Evolutionary conservation across 257 asterid genomes (phyloP), one percentile per base, ranked within the genome.

Genomic region (Paraleonurus japonicus): DNA sequence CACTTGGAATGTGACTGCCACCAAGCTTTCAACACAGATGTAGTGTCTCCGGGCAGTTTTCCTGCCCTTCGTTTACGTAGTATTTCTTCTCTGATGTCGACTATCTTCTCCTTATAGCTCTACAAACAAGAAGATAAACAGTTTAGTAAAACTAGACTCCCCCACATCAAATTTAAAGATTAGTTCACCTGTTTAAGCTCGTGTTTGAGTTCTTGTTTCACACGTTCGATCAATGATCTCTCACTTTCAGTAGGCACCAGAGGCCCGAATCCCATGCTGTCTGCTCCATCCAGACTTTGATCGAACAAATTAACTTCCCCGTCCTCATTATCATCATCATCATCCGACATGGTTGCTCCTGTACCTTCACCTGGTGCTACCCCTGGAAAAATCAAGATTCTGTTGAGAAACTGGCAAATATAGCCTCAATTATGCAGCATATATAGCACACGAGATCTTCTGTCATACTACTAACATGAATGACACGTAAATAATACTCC

Each of bases 291-390:
- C 23, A 92, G 51, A 48, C 89, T 84, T 55, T 90, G 96, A 4
- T 92, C 96, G 37, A 90, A 88, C 82, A 92, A 75, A 78, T 90
- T 88, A 2, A 84, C 69, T 64, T 90, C 98, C 22, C 95, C 85
- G 57, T 90, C 96, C 27, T 83, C 96, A 37, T 82, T 88, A 67
- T 90, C 92, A 23, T 92, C 96, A 12, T 92, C 98, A 51, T 90
- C 96, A 76, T 92, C 98, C 2, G 98, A 92, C 98, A 92, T 92
- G 61, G 97, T 90, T 58, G 98, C 98, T 30, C 98, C 98, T 10
- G 95, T 85, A 35, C 98, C 96, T 84, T 92, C 98, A 20, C 91
- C 89, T 7, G 96, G 96, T 17, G 98, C 96, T 57, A 90, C 96
- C 50, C 98, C 98, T 90, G 85, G 4, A 26, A 59, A 50, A 32